A percentile compares a stretch with the other conserved stretches of the same genome.
Conservation (phyloP, 352 stramenopile genomes). For the Pythium rhizo-oryzae region DNA sequence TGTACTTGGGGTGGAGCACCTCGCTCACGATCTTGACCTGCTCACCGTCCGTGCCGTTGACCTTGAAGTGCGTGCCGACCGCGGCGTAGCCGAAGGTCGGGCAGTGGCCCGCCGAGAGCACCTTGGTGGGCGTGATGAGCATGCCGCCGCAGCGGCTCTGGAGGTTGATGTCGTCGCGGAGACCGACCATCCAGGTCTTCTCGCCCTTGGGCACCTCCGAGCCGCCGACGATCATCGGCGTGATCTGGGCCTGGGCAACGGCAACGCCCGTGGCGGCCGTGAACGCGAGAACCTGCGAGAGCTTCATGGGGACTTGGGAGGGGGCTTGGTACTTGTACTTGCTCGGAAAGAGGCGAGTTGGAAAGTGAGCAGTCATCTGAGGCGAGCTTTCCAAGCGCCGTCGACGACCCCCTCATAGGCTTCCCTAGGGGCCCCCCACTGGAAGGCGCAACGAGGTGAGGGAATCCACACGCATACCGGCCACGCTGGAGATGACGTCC, state of each 20-base stretch:
- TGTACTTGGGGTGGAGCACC: constrained; percentile 23
- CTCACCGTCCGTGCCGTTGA: constrained; percentile 27
- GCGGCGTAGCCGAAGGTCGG: constrained; percentile 16
- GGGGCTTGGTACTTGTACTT: not conserved
- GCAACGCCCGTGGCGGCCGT: constrained; percentile 3
- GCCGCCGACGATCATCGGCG: constrained; percentile 20
- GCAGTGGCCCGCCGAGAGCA: constrained; percentile 34
- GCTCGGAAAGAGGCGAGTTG: not conserved
- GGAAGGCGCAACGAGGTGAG: not conserved
- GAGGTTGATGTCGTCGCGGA: constrained; percentile 7
- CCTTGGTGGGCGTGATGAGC: constrained; percentile 32
- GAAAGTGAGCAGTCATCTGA: not conserved
- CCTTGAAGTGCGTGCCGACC: constrained; percentile 30
- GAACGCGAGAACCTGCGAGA: constrained; percentile 7
- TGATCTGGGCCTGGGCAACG: constrained; percentile 3
- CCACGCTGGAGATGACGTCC: not conserved
- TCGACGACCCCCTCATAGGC: too few relatives aligned
- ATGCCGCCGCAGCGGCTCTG: constrained; percentile 28
- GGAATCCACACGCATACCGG: too few relatives aligned
- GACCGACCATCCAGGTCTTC: constrained; percentile 26
- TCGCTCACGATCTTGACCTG: constrained; percentile 23
- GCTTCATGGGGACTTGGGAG: constrained; percentile 11
- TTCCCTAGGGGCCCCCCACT: not conserved
- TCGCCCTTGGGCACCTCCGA: constrained; percentile 24
- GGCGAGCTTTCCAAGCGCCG: too few relatives aligned